These are phyloP conservation scores for Hypoxylon fragiforme DNA, from an alignment of 495 filamentous ascomycete species.

Conservation along the genomic window DNA sequence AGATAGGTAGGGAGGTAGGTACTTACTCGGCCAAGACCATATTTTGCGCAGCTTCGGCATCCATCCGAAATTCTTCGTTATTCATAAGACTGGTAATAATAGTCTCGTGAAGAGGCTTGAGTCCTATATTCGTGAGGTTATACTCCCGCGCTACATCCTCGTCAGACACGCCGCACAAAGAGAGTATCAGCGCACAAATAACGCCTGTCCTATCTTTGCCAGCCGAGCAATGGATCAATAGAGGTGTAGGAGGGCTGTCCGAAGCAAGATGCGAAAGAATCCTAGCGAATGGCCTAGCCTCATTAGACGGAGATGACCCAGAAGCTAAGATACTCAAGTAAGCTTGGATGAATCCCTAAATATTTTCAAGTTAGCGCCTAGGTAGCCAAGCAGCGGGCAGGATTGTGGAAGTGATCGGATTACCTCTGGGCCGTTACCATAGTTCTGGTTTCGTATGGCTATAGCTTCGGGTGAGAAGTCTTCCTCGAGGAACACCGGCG, in stretches of 20 bases:
- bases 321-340: conserved; percentile 50
- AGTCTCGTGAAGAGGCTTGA: conserved; percentile 40
- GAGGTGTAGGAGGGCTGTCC: conserved; percentile 33
- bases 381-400: background rate
- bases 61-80: conserved; percentile 42
- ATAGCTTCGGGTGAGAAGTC: conserved; percentile 56
- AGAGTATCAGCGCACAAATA: conserved; percentile 58
- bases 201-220: conserved; percentile 66
- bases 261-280: conserved; percentile 42
- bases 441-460: conserved; percentile 47
- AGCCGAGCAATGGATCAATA: conserved; percentile 62
- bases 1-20: conserved; percentile 6
- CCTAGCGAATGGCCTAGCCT: conserved; percentile 35
- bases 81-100: conserved; percentile 46
- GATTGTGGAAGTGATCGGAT: conserved; percentile 5
- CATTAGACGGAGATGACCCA: conserved; percentile 28
- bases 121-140: conserved; percentile 55
- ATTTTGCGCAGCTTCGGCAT: conserved; percentile 46
- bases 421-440: conserved; percentile 45
- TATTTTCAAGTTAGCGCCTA: background rate
- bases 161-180: conserved; percentile 55
- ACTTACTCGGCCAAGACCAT: conserved; percentile 52
- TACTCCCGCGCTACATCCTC: conserved; percentile 62
- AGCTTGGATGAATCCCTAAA: conserved; percentile 52
- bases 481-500: conserved; percentile 56